phyloP scores from a whole-genome alignment of 768 basidiomycete species.

The Zangia roseola region DNA sequence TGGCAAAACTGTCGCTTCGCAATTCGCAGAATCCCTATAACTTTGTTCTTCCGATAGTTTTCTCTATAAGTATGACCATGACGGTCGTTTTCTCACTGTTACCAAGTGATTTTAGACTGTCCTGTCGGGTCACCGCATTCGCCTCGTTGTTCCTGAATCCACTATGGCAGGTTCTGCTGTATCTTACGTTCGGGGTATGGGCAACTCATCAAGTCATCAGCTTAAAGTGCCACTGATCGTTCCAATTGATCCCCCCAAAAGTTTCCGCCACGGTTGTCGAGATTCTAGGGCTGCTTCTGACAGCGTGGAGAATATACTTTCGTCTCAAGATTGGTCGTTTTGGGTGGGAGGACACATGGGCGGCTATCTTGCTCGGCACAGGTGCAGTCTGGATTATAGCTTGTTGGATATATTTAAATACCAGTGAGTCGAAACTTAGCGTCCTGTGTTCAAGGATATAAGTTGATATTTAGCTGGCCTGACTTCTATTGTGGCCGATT shows the following conservation, averaged over 20 bases:
- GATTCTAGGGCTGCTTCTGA: constrained; percentile 1
- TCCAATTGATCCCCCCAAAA: not conserved
- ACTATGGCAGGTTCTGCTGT: not conserved
- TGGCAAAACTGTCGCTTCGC: no score
- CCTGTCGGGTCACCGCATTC: no score
- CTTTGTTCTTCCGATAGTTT: not conserved
- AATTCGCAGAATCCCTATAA: no score
- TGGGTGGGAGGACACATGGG: not conserved
- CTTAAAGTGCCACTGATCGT: not conserved
- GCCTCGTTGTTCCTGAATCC: no score
- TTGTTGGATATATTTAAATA: not conserved
- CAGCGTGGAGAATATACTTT: not conserved
- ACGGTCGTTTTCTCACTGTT: not conserved
- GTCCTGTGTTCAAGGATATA: not conserved
- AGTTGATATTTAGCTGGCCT: not conserved
- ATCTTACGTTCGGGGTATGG: not conserved
- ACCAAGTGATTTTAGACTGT: not conserved
- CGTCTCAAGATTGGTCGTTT: no score
- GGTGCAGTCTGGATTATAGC: not conserved
- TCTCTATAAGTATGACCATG: not conserved
- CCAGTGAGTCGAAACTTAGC: not conserved
- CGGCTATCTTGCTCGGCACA: not conserved
- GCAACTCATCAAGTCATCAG: not conserved
- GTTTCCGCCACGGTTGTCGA: not conserved
- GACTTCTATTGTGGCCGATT: not conserved